Evolutionary conservation across 192 early-diverging fungal species (phyloP), one percentile per base, ranked within the genome.

Genomic region (Lobosporangium transversale): DNA sequence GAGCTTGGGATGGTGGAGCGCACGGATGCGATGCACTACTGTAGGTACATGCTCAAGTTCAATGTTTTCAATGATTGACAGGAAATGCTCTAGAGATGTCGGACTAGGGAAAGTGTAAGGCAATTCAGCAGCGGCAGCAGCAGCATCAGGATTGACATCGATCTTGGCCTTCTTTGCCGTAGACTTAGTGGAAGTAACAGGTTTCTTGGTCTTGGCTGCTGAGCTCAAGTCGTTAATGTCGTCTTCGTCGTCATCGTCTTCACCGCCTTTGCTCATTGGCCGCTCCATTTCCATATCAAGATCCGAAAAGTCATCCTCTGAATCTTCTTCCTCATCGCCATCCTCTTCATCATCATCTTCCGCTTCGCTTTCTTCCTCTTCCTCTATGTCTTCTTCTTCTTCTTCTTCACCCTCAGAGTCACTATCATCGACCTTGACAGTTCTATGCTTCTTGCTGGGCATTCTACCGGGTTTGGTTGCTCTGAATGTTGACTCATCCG

Each of bases 51-150:
- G 94, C 33, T 90, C 87, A 0, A 88, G 51, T 0, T 80, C 79
- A 33, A 92, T 86, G 42, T 80, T 82, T 24, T 88, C 71, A 9
- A 95, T 69, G 18, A 96, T 82, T 47, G 79, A 68, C 32, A 90
- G 63, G 59, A 97, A 93, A 37, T 93, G 84, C 20, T 78, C 80
- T 54, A 93, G 89, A 33, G 88, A 85, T 6, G 79, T 80, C 2
- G 97, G 97, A 30, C 93, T 94, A 1, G 83, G 66, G 70, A 97
- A 97, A 14, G 92, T 95, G 71, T 84, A 98, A 2, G 95, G 94
- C 45, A 97, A 62, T 60, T 92, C 91, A 9, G 65, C 40, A 6
- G 62, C 65, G 3, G 75, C 71, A 29, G 62, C 48, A 12, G 52
- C 21, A n/a, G 68, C 82, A 44, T 79, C 78, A 15, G 82, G 76